These are phyloP conservation scores for Tephrocybe rancida DNA, from an alignment of 768 basidiomycete species.

Conservation along the genomic window DNA sequence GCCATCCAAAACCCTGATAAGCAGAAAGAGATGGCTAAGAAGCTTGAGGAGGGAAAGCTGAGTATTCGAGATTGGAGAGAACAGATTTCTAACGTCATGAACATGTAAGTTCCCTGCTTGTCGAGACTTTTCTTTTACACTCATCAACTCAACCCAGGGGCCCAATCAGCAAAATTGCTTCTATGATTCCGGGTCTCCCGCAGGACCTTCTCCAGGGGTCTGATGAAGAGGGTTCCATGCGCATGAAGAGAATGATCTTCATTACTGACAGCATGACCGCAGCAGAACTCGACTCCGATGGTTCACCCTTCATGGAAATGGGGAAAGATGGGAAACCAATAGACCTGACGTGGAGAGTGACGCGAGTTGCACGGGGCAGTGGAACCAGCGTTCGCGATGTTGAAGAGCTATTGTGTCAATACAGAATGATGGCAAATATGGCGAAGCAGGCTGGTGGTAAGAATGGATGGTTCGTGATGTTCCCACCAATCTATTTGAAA, in stretches of 20 bases:
- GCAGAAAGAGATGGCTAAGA: slow-evolving; percentile 98
- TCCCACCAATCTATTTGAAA: neutral
- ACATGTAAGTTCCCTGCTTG: slow-evolving; percentile 62
- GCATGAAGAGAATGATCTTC: slow-evolving; percentile 98
- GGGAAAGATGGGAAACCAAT: slow-evolving; percentile 83
- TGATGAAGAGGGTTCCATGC: slow-evolving; percentile 88
- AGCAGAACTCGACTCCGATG: slow-evolving; percentile 92
- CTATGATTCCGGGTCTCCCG: slow-evolving; percentile 97
- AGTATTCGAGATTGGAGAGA: slow-evolving; percentile 98
- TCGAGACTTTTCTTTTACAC: slow-evolving; percentile 6
- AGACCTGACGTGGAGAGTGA: slow-evolving; percentile 89
- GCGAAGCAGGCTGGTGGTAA: slow-evolving; percentile 98
- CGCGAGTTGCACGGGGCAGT: slow-evolving; percentile 88
- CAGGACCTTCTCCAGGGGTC: slow-evolving; percentile 89
- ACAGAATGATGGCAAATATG: slow-evolving; percentile 99
- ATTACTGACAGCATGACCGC: slow-evolving; percentile 99
- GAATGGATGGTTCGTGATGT: slow-evolving; percentile 77
- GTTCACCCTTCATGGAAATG: slow-evolving; percentile 83
- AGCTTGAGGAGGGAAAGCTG: slow-evolving; percentile 95
- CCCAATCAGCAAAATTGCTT: slow-evolving; percentile 97
- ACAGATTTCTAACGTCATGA: slow-evolving; percentile 97
- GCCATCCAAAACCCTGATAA: slow-evolving; percentile 93
- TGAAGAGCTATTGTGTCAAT: slow-evolving; percentile 96
- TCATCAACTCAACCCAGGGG: slow-evolving; percentile 59
- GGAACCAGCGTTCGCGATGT: slow-evolving; percentile 96